Conservation (phyloP, 176 grass and related monocot genomes). For the Oryza meyeriana region DNA sequence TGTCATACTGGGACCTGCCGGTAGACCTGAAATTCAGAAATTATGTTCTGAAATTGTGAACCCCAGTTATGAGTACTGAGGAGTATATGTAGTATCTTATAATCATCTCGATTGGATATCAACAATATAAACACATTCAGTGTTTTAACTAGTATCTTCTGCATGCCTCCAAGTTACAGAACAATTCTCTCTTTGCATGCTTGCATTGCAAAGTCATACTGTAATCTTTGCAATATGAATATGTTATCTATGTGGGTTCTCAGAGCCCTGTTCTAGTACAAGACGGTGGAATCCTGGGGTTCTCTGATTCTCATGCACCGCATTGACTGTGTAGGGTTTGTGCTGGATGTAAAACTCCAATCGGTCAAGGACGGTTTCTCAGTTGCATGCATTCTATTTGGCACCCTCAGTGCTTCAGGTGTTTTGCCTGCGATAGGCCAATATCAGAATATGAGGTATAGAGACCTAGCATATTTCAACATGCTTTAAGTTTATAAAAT, state of each 20-base stretch:
- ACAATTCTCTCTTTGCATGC: neutral
- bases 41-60: too few relatives aligned
- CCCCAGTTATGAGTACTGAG: neutral
- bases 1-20: too few relatives aligned
- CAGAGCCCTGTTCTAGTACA: slow-evolving; percentile 4
- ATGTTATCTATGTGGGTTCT: neutral
- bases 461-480: slow-evolving; percentile 11
- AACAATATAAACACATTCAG: neutral
- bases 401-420: slow-evolving; percentile 83
- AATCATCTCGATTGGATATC: neutral
- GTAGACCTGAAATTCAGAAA: too few relatives aligned
- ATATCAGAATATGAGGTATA: slow-evolving; percentile 91
- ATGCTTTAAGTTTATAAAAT: slow-evolving; percentile 19
- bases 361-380: slow-evolving; percentile 62
- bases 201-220: neutral
- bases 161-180: neutral
- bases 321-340: slow-evolving; percentile 59
- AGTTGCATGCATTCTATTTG: slow-evolving; percentile 77
- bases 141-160: neutral
- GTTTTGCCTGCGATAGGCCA: slow-evolving; percentile 57
- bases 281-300: neutral
- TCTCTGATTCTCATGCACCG: slow-evolving; percentile 5
- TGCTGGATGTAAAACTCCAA: slow-evolving; percentile 67
- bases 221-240: slow-evolving; percentile 26
- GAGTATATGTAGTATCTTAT: neutral